Evolutionary conservation across 768 basidiomycete genomes (phyloP).

Genomic region (Tephrocybe sp.): DNA sequence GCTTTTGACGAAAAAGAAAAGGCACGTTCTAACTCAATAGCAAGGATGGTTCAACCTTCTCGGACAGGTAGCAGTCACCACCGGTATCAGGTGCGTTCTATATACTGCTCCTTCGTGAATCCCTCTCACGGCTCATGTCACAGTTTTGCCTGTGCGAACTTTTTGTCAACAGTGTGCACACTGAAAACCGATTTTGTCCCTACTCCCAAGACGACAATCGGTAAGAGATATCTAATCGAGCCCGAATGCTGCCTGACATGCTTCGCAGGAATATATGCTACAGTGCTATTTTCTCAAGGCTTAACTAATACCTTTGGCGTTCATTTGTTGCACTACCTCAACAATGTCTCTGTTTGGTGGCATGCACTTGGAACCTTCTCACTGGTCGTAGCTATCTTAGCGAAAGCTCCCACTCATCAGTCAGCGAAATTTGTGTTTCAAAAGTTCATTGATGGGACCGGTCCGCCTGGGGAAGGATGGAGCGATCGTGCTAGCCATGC

Average conservation of each 20-base stretch:
- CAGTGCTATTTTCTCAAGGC: constrained; percentile 64
- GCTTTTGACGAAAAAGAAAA: neutral
- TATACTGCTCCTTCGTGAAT: neutral
- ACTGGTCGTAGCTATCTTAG: constrained; percentile 67
- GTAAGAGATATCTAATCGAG: no score
- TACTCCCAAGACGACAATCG: constrained; percentile 60
- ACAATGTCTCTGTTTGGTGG: constrained; percentile 75
- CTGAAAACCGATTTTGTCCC: constrained; percentile 61
- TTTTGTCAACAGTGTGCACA: constrained; percentile 64
- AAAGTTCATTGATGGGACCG: constrained; percentile 71
- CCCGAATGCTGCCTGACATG: neutral
- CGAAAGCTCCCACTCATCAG: constrained; percentile 71
- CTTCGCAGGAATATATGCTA: constrained; percentile 65
- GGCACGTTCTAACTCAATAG: neutral
- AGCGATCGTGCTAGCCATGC: constrained; percentile 62
- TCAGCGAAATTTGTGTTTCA: constrained; percentile 68
- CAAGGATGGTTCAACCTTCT: constrained; percentile 71
- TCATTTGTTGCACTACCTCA: constrained; percentile 60
- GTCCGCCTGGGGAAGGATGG: constrained; percentile 56
- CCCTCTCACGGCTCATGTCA: neutral
- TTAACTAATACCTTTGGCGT: constrained; percentile 79
- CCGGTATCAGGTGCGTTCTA: constrained; percentile 56
- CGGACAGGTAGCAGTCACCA: constrained; percentile 77
- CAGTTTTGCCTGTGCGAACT: constrained; percentile 67
- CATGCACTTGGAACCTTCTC: constrained; percentile 71